Evolutionary conservation across 257 asterid genomes (phyloP).

Genomic region (Ophiorrhiza pumila): DNA sequence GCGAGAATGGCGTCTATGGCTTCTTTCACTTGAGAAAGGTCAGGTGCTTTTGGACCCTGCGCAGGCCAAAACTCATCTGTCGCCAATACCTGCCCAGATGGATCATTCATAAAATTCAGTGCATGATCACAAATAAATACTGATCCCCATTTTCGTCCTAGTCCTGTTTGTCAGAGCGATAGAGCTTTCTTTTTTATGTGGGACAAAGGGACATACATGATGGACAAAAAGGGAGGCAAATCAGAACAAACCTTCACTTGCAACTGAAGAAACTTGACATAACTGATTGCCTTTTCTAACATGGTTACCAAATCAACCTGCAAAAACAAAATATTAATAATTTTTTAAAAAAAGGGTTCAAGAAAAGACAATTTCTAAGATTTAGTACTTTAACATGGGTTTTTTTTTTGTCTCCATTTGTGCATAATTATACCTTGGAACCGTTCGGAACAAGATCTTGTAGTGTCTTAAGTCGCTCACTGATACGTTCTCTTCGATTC

Average conservation of each 20-base stretch:
- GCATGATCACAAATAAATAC: background rate
- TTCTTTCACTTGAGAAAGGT: conserved; percentile 77
- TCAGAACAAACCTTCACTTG: conserved; percentile 68
- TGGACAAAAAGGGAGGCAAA: background rate
- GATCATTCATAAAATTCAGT: background rate
- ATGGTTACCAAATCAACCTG: conserved; percentile 97
- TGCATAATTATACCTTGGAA: conserved; percentile 54
- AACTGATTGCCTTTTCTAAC: conserved; percentile 87
- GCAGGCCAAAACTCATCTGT: conserved; percentile 95
- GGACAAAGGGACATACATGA: background rate
- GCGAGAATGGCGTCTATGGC: conserved; percentile 85
- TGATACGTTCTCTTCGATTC: conserved; percentile 82
- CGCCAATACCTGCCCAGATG: conserved; percentile 62
- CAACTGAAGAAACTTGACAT: conserved; percentile 85
- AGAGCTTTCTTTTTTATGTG: too few relatives aligned
- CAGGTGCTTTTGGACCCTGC: conserved; percentile 81
- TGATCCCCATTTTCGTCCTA: background rate
- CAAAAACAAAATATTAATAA: background rate
- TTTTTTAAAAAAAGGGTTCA: background rate
- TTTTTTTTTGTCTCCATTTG: background rate
- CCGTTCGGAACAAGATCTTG: conserved; percentile 96
- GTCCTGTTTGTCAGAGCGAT: background rate
- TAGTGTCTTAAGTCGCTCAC: conserved; percentile 74
- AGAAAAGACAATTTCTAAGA: conserved; percentile 1
- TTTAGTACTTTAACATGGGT: background rate